A percentile compares a stretch with the other conserved stretches of the same genome.
Conservation (phyloP, 139 green algal genomes). For the Chlamydomonas sp. region DNA sequence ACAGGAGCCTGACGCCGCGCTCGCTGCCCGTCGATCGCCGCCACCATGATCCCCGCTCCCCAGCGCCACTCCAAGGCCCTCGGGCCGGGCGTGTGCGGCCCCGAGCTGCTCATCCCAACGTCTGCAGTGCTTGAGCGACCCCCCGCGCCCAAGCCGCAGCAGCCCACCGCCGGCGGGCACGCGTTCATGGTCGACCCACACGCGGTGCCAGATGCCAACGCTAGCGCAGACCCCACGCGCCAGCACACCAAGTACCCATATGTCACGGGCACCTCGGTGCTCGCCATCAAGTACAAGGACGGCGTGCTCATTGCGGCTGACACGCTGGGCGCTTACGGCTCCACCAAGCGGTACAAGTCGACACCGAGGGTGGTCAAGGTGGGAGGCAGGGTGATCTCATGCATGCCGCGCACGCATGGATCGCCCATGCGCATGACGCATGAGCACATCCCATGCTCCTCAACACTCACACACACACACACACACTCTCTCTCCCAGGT, state of each 20-base stretch:
- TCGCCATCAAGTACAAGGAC: slow-evolving; percentile 92
- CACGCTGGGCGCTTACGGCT: slow-evolving; percentile 90
- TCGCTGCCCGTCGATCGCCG: too few relatives aligned
- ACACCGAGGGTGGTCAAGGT: slow-evolving; percentile 69
- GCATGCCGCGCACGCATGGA: too few relatives aligned
- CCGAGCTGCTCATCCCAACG: slow-evolving; percentile 48
- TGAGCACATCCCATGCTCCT: too few relatives aligned
- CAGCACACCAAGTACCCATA: slow-evolving; percentile 78
- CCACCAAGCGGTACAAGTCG: slow-evolving; percentile 97
- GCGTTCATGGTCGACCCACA: slow-evolving; percentile 66
- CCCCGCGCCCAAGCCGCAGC: slow-evolving; percentile 23
- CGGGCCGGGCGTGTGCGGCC: slow-evolving; percentile 65
- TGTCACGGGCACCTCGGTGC: slow-evolving; percentile 91
- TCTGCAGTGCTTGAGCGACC: slow-evolving; percentile 36
- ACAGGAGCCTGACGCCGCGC: too few relatives aligned
- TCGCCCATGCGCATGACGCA: too few relatives aligned
- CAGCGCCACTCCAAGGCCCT: slow-evolving; percentile 56
- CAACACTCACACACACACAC: too few relatives aligned
- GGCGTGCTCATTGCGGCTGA: slow-evolving; percentile 90
- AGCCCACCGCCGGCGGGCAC: slow-evolving; percentile 50
- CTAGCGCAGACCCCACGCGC: neutral
- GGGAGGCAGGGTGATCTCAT: neutral
- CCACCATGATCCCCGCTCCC: slow-evolving; percentile 49
- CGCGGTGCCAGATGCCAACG: neutral
- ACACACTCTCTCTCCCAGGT: slow-evolving; percentile 37